phyloP scores from a whole-genome alignment of 345 rosid species.

The Orychophragmus violaceus region DNA sequence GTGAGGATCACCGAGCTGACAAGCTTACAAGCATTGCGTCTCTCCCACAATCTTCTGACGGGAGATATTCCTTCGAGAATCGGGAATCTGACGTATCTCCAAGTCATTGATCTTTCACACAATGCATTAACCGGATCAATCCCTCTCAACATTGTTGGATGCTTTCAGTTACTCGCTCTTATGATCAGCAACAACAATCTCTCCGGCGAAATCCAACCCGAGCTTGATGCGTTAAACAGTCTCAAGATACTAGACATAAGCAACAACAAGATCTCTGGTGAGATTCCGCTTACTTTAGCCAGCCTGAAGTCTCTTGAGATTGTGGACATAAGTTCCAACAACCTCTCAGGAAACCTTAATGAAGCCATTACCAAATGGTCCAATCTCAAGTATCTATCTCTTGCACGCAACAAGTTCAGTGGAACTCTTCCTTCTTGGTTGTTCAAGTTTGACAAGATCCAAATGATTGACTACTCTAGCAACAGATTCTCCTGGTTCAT shows the following conservation, averaged over 20 bases:
- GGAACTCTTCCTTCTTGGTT: constrained; percentile 78
- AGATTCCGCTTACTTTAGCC: constrained; percentile 82
- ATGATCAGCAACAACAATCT: constrained; percentile 70
- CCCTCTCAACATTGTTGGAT: constrained; percentile 77
- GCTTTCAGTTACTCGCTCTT: constrained; percentile 79
- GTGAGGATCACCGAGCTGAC: constrained; percentile 68
- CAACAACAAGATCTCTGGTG: constrained; percentile 74
- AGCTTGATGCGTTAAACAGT: constrained; percentile 83
- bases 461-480: constrained; percentile 69
- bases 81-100: constrained; percentile 85
- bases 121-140: constrained; percentile 70
- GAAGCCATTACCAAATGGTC: constrained; percentile 90
- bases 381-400: constrained; percentile 66
- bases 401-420: constrained; percentile 67
- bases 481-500: constrained; percentile 74
- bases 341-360: constrained; percentile 67
- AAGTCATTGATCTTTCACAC: constrained; percentile 73
- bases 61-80: constrained; percentile 79
- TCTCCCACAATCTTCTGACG: constrained; percentile 67
- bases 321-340: constrained; percentile 81
- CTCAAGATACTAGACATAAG: constrained; percentile 75
- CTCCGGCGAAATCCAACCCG: constrained; percentile 80
- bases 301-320: constrained; percentile 80
- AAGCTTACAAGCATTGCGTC: constrained; percentile 74
- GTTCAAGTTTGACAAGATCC: constrained; percentile 62